These are phyloP conservation scores for Phytopythium boreale DNA, from an alignment of 352 stramenopile species.

Conservation along the genomic window DNA sequence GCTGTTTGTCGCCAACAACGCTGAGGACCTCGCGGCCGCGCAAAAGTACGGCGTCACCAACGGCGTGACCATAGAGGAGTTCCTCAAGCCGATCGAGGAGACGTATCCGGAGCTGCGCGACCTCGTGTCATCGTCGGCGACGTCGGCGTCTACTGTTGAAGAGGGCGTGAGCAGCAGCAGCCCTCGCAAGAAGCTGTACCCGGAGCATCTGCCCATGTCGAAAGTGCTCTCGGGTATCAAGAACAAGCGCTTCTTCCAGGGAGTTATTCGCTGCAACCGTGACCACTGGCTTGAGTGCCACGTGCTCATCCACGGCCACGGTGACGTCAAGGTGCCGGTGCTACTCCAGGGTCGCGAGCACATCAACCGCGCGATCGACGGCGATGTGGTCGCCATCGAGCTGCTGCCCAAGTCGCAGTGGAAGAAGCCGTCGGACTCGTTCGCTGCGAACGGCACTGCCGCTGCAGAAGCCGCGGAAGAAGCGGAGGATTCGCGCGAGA, in stretches of 20 bases:
- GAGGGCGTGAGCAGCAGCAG: slow-evolving; percentile 43
- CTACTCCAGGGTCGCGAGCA: slow-evolving; percentile 75
- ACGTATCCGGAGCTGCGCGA: slow-evolving; percentile 56
- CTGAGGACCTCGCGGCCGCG: slow-evolving; percentile 45
- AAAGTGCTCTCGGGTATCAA: slow-evolving; percentile 85
- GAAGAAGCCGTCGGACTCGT: slow-evolving; percentile 75
- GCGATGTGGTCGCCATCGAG: slow-evolving; percentile 96
- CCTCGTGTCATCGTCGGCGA: slow-evolving; percentile 38
- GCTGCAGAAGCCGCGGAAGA: slow-evolving; percentile 37
- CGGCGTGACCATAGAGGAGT: slow-evolving; percentile 55
- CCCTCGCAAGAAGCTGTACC: slow-evolving; percentile 60
- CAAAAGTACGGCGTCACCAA: slow-evolving; percentile 42
- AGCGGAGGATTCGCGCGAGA: slow-evolving; percentile 38
- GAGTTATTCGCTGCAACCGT: slow-evolving; percentile 84
- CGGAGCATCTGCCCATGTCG: slow-evolving; percentile 70
- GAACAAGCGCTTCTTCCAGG: slow-evolving; percentile 87
- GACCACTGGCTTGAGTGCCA: slow-evolving; percentile 83
- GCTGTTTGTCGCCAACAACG: slow-evolving; percentile 66
- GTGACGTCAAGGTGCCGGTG: slow-evolving; percentile 65
- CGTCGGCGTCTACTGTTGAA: slow-evolving; percentile 6
- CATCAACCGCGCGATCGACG: slow-evolving; percentile 97
- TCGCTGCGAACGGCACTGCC: slow-evolving; percentile 42
- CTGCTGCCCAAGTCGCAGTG: slow-evolving; percentile 84
- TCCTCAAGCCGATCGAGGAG: slow-evolving; percentile 48
- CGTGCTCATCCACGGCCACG: slow-evolving; percentile 70